Percentiles rank a stretch among this genome's conserved stretches.
Evolutionary conservation across 257 asterid genomes (phyloP).

Genomic region (Leptodermis oblonga): DNA sequence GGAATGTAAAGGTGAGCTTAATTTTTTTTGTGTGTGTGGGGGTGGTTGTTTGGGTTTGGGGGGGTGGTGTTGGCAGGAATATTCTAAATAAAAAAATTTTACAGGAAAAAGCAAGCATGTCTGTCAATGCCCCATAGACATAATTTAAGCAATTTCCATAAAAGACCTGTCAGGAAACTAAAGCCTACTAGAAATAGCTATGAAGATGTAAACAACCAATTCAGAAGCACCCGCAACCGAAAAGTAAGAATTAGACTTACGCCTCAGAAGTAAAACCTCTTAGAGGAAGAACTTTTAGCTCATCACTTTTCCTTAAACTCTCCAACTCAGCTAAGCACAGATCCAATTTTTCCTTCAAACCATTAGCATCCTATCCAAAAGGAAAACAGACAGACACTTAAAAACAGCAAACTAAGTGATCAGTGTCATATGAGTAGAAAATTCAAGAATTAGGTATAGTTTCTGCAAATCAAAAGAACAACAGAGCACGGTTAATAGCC

Average conservation of each 20-base stretch:
- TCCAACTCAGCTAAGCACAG: slow-evolving; percentile 50
- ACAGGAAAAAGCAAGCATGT: neutral
- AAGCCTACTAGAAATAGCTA: neutral
- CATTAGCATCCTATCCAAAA: slow-evolving; percentile 49
- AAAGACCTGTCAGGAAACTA: neutral
- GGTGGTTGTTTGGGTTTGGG: too few species aligned
- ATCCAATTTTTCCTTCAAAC: slow-evolving; percentile 56
- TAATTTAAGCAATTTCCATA: neutral
- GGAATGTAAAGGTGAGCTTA: neutral
- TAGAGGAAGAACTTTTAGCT: slow-evolving; percentile 46
- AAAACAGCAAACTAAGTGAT: neutral
- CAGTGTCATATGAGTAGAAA: neutral
- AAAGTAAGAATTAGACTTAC: slow-evolving; percentile 41
- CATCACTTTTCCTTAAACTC: slow-evolving; percentile 46
- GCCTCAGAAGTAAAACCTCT: slow-evolving; percentile 44
- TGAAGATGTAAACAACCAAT: neutral
- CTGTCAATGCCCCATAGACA: neutral
- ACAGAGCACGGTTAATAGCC: neutral
- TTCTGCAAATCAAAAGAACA: neutral
- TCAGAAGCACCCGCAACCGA: neutral
- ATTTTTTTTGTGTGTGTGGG: too few species aligned
- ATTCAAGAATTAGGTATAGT: neutral
- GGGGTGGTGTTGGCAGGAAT: too few species aligned
- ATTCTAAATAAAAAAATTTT: neutral
- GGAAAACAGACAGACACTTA: neutral